These are phyloP conservation scores for Blastomyces percursus DNA, from an alignment of 2,329 filamentous ascomycete species.

Conservation along the genomic window DNA sequence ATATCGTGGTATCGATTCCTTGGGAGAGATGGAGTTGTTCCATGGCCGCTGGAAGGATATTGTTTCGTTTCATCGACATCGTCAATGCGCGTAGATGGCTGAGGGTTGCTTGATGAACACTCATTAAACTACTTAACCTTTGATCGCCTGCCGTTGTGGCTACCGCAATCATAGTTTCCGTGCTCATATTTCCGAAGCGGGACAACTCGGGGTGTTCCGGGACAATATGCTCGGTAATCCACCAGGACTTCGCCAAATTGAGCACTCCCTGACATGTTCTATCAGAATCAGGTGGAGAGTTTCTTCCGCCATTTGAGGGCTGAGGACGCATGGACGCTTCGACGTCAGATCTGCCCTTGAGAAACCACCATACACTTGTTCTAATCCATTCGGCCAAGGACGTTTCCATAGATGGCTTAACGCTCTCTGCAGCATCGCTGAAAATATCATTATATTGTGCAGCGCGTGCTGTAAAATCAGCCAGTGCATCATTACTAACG, in stretches of 20 bases:
- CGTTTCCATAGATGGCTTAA: constrained; percentile 54
- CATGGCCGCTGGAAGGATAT: constrained; percentile 56
- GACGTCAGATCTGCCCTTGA: constrained; percentile 65
- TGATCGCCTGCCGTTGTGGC: constrained; percentile 37
- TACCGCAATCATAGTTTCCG: constrained; percentile 32
- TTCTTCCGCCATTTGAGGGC: constrained; percentile 44
- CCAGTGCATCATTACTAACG: constrained; percentile 54
- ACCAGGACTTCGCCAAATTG: constrained; percentile 74
- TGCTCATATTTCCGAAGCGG: constrained; percentile 29
- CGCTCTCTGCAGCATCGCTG: constrained; percentile 62
- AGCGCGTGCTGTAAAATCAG: constrained; percentile 59
- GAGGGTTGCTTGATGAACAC: constrained; percentile 44
- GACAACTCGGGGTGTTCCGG: constrained; percentile 31
- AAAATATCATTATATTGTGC: constrained; percentile 67
- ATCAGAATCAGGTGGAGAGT: constrained; percentile 33
- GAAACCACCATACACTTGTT: constrained; percentile 78
- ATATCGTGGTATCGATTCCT: constrained; percentile 68
- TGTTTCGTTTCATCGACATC: constrained; percentile 74
- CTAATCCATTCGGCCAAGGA: constrained; percentile 58
- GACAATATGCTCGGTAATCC: constrained; percentile 49
- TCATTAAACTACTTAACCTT: constrained; percentile 37
- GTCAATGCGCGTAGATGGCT: constrained; percentile 62
- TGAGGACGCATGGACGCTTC: constrained; percentile 60
- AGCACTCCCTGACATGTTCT: constrained; percentile 64
- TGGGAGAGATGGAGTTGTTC: constrained; percentile 60